A percentile compares a stretch with the other conserved stretches of the same genome.
phyloP scores from a whole-genome alignment of 768 basidiomycete genomes.

The Leccinum subtestaceum region DNA sequence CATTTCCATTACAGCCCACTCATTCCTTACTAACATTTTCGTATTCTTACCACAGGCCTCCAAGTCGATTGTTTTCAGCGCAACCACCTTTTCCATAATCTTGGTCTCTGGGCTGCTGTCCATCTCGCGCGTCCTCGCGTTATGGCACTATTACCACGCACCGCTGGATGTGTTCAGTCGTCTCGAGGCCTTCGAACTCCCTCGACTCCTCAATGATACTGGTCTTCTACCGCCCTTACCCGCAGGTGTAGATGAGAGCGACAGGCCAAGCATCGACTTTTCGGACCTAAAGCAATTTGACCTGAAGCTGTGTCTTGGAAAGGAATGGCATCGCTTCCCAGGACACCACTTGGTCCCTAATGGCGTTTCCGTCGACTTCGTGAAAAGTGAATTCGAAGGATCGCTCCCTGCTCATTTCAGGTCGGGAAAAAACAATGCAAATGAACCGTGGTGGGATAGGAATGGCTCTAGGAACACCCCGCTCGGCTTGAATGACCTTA shows the following conservation, averaged over 20 bases:
- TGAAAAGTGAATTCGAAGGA: constrained; percentile 91
- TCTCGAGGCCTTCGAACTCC: constrained; percentile 78
- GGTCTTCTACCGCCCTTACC: constrained; percentile 54
- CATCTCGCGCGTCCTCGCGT: constrained; percentile 73
- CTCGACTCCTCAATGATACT: constrained; percentile 72
- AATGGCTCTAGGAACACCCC: constrained; percentile 63
- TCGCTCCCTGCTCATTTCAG: constrained; percentile 83
- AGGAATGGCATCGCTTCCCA: constrained; percentile 97
- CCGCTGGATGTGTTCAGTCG: constrained; percentile 69
- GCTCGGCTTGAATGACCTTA: constrained; percentile 79
- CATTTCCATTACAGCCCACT: background rate
- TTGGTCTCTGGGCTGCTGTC: constrained; percentile 68
- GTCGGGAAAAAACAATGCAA: constrained; percentile 20
- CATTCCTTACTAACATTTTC: background rate
- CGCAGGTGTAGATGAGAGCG: constrained; percentile 42
- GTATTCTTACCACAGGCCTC: constrained; percentile 56
- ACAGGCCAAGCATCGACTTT: constrained; percentile 56
- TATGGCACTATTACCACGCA: constrained; percentile 88
- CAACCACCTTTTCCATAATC: constrained; percentile 69
- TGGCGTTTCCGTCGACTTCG: constrained; percentile 77
- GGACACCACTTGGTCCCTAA: constrained; percentile 86
- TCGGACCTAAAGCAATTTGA: constrained; percentile 65
- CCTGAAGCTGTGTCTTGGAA: constrained; percentile 80
- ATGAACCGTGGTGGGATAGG: constrained; percentile 35
- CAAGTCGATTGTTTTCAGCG: constrained; percentile 68